phyloP scores from a whole-genome alignment of 2,329 filamentous ascomycete species.

The Hymenotorrendiella dingleyae region DNA sequence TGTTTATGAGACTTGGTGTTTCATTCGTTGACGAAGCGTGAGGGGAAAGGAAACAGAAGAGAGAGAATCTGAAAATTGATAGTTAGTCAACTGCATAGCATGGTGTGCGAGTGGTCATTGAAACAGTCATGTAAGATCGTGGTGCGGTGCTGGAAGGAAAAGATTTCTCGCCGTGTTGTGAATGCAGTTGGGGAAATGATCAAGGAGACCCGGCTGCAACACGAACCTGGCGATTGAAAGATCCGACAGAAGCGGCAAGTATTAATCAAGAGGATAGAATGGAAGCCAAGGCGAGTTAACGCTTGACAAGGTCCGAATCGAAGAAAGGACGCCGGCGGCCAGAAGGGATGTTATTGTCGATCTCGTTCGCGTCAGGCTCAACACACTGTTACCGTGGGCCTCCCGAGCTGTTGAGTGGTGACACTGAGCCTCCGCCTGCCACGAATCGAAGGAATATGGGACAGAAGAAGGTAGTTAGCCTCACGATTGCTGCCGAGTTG shows the following conservation, averaged over 20 bases:
- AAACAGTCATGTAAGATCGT: no score
- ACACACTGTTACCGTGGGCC: conserved; percentile 29
- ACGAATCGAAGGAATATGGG: conserved; percentile 4
- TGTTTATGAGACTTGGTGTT: conserved; percentile 13
- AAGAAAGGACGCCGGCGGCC: conserved; percentile 54
- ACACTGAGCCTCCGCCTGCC: conserved; percentile 15
- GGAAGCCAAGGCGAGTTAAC: conserved; percentile 32
- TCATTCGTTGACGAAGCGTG: conserved; percentile 16
- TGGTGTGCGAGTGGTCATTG: no score
- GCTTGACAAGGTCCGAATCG: conserved; percentile 34
- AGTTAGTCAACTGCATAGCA: no score
- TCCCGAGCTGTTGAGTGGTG: conserved; percentile 9
- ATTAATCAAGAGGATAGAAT: conserved; percentile 26
- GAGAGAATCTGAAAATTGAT: conserved; percentile 13
- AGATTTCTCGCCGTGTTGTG: background rate
- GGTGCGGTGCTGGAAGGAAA: background rate
- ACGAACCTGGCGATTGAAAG: conserved; percentile 19
- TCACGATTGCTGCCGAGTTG: conserved; percentile 12
- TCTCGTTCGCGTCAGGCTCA: conserved; percentile 23
- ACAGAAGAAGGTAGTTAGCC: conserved; percentile 17
- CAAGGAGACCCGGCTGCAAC: background rate
- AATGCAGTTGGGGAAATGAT: conserved; percentile 1
- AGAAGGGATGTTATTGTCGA: no score
- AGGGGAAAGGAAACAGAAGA: conserved; percentile 4
- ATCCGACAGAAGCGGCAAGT: conserved; percentile 25